Conservation (phyloP, 345 rosid species). For the Linum usitatissimum region DNA sequence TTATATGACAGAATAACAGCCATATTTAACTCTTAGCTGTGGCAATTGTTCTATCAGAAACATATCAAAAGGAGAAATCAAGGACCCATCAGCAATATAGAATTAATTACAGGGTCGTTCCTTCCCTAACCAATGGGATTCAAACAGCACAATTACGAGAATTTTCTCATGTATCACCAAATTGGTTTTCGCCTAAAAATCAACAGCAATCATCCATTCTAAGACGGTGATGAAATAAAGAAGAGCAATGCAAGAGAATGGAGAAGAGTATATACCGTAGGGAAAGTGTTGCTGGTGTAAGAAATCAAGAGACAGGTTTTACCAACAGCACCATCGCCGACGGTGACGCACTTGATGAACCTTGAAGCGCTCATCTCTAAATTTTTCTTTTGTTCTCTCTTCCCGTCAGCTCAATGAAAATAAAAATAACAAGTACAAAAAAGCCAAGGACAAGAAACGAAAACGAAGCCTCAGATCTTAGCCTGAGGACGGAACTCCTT, state of each 20-base stretch:
- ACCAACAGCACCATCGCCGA: slow-evolving; percentile 2
- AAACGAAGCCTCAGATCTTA: slow-evolving; percentile 23
- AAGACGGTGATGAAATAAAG: no score
- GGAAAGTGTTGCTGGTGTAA: slow-evolving; percentile 4
- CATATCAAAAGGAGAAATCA: neutral
- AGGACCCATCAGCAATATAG: neutral
- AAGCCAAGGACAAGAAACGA: neutral
- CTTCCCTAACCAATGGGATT: no score
- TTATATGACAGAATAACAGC: neutral
- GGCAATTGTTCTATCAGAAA: no score
- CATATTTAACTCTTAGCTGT: no score
- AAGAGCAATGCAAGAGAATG: neutral
- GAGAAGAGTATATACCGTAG: neutral
- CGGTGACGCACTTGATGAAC: slow-evolving; percentile 6
- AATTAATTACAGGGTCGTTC: no score
- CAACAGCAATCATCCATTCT: no score
- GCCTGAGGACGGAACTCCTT: slow-evolving; percentile 16
- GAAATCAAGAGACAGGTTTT: slow-evolving; percentile 5
- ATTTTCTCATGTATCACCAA: no score
- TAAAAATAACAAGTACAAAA: neutral
- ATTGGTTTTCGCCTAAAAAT: no score
- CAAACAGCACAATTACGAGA: no score
- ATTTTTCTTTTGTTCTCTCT: neutral
- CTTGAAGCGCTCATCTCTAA: slow-evolving; percentile 5
- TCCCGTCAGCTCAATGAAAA: neutral